Conservation (phyloP, 495 filamentous ascomycete genomes). For the Parathielavia hyrcaniae region DNA sequence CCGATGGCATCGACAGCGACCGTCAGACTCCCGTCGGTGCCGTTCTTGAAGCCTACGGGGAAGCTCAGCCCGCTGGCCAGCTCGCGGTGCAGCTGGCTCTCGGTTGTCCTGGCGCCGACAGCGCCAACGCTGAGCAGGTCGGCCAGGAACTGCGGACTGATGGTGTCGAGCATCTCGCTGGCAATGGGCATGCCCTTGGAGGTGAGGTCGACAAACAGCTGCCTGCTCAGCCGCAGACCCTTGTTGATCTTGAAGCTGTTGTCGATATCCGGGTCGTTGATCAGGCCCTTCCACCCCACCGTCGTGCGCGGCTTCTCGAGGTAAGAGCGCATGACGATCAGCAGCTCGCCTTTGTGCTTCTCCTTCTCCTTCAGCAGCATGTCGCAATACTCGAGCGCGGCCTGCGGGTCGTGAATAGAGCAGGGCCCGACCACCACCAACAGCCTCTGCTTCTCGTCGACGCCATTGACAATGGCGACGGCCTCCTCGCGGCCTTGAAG, state of each 20-base stretch:
- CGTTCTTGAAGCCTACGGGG: constrained; percentile 99
- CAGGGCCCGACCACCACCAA: constrained; percentile 94
- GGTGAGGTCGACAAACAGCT: constrained; percentile 93
- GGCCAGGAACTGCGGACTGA: constrained; percentile 96
- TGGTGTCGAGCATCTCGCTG: constrained; percentile 97
- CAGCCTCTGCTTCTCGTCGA: constrained; percentile 66
- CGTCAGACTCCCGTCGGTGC: constrained; percentile 84
- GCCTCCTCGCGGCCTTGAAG: constrained; percentile 74
- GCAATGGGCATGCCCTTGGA: constrained; percentile 96
- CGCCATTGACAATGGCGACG: constrained; percentile 71
- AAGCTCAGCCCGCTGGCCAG: constrained; percentile 90
- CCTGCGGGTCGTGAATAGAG: constrained; percentile 91
- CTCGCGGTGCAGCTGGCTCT: constrained; percentile 92
- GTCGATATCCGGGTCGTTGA: constrained; percentile 99
- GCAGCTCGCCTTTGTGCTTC: constrained; percentile 81
- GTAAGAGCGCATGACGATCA: constrained; percentile 97
- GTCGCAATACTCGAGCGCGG: constrained; percentile 91
- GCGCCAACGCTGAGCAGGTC: constrained; percentile 89
- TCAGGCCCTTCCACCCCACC: constrained; percentile 97
- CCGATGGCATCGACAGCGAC: constrained; percentile 97
- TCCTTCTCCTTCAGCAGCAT: constrained; percentile 73
- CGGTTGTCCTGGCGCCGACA: constrained; percentile 91
- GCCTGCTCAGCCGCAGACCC: constrained; percentile 76
- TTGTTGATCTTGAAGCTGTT: constrained; percentile 99
- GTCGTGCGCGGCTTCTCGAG: constrained; percentile 98